Evolutionary conservation across 2,329 filamentous ascomycete genomes (phyloP).

Genomic region (Ascocoryne sarcoides): DNA sequence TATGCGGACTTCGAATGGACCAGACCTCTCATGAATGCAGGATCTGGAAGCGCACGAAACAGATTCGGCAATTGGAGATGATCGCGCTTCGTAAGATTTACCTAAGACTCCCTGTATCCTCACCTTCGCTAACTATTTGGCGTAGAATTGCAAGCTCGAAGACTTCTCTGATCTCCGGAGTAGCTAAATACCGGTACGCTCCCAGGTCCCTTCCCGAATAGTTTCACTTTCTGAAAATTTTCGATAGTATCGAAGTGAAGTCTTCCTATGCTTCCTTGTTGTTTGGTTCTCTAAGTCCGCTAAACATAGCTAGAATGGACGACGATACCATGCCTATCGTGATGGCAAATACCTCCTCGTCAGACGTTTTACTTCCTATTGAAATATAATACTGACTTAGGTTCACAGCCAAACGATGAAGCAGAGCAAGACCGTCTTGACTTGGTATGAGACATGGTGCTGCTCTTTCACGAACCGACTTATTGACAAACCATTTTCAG

Average conservation of each 20-base stretch:
- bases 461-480: neutral
- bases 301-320: constrained; percentile 9
- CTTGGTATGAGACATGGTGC: constrained; percentile 8
- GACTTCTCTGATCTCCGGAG: constrained; percentile 11
- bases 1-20: neutral
- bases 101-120: neutral
- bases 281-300: neutral
- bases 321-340: constrained; percentile 17
- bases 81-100: constrained; percentile 1
- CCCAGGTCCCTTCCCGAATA: too few species aligned
- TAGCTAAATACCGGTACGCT: constrained; percentile 8
- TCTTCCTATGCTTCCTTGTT: neutral
- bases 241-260: neutral
- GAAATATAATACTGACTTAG: neutral
- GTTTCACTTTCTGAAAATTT: too few species aligned
- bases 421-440: constrained; percentile 24
- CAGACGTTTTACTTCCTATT: neutral
- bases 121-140: neutral
- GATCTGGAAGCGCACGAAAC: constrained; percentile 6
- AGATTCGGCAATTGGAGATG: constrained; percentile 7
- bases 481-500: neutral
- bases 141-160: constrained; percentile 5
- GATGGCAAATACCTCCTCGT: constrained; percentile 19
- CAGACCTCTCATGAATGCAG: neutral
- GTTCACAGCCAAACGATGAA: constrained; percentile 17